Evolutionary conservation across 306 rosid species (phyloP).

Genomic region (Datisca glomerata): DNA sequence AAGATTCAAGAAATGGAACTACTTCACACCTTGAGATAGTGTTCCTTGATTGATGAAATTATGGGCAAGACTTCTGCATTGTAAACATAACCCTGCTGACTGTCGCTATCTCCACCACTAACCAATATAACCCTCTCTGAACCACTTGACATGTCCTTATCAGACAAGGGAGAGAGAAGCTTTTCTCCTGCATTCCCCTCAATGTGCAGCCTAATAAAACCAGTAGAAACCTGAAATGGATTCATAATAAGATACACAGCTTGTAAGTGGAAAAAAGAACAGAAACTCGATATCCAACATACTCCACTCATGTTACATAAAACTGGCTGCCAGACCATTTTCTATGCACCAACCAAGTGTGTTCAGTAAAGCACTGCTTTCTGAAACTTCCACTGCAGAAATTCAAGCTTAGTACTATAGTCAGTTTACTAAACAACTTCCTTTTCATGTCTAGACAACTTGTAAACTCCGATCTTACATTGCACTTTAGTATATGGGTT

Average conservation of each 20-base stretch:
- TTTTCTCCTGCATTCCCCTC: slow-evolving; percentile 57
- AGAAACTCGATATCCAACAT: not conserved
- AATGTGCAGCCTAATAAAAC: slow-evolving; percentile 45
- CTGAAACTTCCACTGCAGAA: not conserved
- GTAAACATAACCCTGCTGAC: slow-evolving; percentile 53
- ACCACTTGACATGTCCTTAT: slow-evolving; percentile 22
- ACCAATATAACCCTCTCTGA: slow-evolving; percentile 38
- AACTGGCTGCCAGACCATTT: not conserved
- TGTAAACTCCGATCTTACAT: too few species aligned
- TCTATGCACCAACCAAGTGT: not conserved
- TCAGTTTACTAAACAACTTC: too few species aligned
- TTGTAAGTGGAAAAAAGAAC: not conserved
- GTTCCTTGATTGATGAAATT: slow-evolving; percentile 35
- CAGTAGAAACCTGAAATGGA: slow-evolving; percentile 45
- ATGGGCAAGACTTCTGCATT: slow-evolving; percentile 34
- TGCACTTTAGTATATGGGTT: too few species aligned
- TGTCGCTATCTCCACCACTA: slow-evolving; percentile 36
- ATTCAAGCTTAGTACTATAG: not conserved
- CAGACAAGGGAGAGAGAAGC: slow-evolving; percentile 23
- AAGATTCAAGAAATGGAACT: slow-evolving; percentile 13
- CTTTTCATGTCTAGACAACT: too few species aligned
- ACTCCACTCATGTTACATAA: not conserved
- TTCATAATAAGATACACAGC: slow-evolving; percentile 13
- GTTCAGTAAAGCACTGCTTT: not conserved
- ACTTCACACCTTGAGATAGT: slow-evolving; percentile 39